Percentiles rank a stretch among this genome's conserved stretches.
Conservation (phyloP, 192 early-diverging fungal species). For the Entophlyctis helioformis region DNA sequence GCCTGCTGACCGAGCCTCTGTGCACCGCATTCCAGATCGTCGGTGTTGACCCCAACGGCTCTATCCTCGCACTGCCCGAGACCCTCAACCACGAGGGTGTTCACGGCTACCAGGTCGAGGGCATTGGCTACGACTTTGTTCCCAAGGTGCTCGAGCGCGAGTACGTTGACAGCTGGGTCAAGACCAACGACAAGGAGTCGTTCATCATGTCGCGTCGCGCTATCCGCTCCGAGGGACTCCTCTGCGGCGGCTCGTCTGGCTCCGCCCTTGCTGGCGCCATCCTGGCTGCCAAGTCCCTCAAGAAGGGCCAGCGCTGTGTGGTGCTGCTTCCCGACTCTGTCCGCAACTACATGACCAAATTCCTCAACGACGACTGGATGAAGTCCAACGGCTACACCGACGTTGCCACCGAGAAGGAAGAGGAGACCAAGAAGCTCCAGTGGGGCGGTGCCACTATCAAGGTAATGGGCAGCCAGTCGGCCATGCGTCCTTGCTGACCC, state of each 20-base stretch:
- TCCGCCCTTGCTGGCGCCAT: conserved; percentile 82
- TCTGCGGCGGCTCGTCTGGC: conserved; percentile 94
- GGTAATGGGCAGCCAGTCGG: no score
- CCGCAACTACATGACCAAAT: conserved; percentile 99
- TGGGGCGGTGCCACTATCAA: conserved; percentile 72
- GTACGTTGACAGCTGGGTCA: conserved; percentile 90
- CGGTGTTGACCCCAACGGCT: conserved; percentile 90
- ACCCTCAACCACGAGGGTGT: conserved; percentile 56
- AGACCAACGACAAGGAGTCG: conserved; percentile 88
- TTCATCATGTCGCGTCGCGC: conserved; percentile 92
- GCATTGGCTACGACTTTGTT: conserved; percentile 99
- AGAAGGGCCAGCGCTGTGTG: conserved; percentile 80
- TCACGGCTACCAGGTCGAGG: conserved; percentile 85
- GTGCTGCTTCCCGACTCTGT: conserved; percentile 96
- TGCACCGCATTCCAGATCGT: conserved; percentile 49
- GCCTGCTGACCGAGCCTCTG: neutral
- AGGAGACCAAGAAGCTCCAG: conserved; percentile 50
- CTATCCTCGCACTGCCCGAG: conserved; percentile 85
- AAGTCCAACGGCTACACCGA: conserved; percentile 78
- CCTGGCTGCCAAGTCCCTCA: conserved; percentile 70
- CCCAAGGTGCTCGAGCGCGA: conserved; percentile 78
- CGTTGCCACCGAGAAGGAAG: conserved; percentile 48
- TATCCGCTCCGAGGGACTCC: conserved; percentile 92
- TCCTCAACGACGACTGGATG: conserved; percentile 97
- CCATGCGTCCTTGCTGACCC: no score